Base-by-base conservation (phyloP, 129 eudicot species). In the Tanacetum coccineum region DNA sequence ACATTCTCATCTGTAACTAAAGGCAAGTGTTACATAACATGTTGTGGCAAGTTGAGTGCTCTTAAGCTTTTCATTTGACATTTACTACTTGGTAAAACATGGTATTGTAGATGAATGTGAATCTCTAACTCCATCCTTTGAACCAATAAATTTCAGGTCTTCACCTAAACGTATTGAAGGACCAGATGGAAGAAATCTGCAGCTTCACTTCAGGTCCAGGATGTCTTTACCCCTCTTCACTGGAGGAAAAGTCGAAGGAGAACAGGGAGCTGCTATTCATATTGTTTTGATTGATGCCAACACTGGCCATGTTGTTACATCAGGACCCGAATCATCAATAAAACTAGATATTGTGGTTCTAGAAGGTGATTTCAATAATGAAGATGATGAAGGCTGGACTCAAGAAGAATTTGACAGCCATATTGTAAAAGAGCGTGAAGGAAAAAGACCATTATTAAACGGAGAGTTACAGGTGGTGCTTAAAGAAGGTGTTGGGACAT, bases 191-290 rank as follows among this genome's bases (percentile, higher is more conserved):
- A 79, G 94, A 78, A 89, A 81, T 59, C 69, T 86, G 70, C 96
- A 89, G 79, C 90, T 89, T 42, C 88, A 81, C 72, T 89, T 89
- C 59, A 83, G 66, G 71, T 81, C 94, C 44, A 77, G 95, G 60
- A 79, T 89, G 60, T 86, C 96, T 66, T 75, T 89, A 52, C 96
- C 96, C 14, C 84, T 89, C 21, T 89, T 86, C 79, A 89, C 96
- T 3, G 96, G 96, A 14, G 96, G 90, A 12, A 89, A 89, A 86
- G 96, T 89, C n/a, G 96, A 89, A 83, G 96, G 96, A 42, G 96
- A 89, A 75, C 96, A 86, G 68, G 95, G 96, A 70, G 95, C 95
- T 63, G 70, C 96, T 7, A 86, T 89, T 52, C 96, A 89, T 72
- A 77, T 89, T 44, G 90, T 89, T 61, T 65, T 89, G 21, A 19